Conservation (phyloP, 257 asterid species). For the Ligustrum vulgare region DNA sequence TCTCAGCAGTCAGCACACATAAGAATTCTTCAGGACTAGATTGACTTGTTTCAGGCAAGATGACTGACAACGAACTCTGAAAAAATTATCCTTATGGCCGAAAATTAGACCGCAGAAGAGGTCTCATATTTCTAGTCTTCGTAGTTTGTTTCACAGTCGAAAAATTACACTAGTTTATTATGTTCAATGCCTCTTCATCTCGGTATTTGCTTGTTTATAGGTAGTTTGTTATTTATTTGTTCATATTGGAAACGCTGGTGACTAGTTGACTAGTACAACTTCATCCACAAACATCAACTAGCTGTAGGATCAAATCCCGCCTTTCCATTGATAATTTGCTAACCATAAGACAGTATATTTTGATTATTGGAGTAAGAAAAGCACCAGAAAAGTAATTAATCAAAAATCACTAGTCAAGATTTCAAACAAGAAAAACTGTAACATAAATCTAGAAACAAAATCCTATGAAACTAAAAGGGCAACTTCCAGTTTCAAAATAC, state of each 20-base stretch:
- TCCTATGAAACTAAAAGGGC: neutral
- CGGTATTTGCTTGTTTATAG: too few relatives aligned
- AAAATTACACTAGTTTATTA: too few relatives aligned
- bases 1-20: neutral
- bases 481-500: neutral
- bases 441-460: neutral
- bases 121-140: neutral
- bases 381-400: neutral
- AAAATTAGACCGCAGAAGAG: neutral
- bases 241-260: neutral
- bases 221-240: slow-evolving; percentile 5
- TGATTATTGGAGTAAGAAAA: neutral
- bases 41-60: neutral
- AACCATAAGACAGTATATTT: neutral
- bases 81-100: too few relatives aligned
- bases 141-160: too few relatives aligned
- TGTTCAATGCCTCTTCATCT: too few relatives aligned
- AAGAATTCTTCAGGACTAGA: neutral
- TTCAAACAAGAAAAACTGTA: neutral
- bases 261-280: neutral
- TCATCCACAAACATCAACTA: neutral
- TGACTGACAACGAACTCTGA: neutral
- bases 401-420: neutral
- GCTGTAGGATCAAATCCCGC: neutral
- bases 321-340: neutral